Base-by-base conservation (phyloP, 495 filamentous ascomycete species). In the Oidiodendron maius region DNA sequence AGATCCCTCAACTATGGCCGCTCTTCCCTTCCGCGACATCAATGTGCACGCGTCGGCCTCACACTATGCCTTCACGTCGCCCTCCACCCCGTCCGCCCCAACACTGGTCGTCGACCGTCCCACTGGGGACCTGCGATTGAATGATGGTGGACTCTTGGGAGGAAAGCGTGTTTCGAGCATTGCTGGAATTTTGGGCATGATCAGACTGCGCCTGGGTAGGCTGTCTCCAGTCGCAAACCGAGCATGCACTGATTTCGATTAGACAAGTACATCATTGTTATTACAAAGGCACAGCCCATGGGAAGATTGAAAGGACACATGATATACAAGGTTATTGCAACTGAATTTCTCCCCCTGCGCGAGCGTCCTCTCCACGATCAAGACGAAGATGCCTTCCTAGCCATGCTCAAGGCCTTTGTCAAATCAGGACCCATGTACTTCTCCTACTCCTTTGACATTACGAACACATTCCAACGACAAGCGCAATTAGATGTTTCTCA, bases 251-350 rank as follows among this genome's bases (percentile, higher is more conserved):
- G 20, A 17, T 1, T 38, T 11, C n/a, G 2, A 10, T 4, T 55
- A 96, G 93, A 97, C 69, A 96, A 93, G 66, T 98, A 98, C 70
- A 83, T 94, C 58, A 89, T 98, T 58, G 77, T 91, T 60, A 96
- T 98, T 63, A 96, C 89, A 44, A 97, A 96, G 68, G 84, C 89
- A 21, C 80, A 90, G 65, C 87, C 88, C 16, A 81, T 98, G 67
- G 93, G 93, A 22, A 79, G 89, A 20, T 74, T 98, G 34, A 89
- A 86, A 59, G 93, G 94, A 16, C 87, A 96, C 58, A 89, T 87
- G 77, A 80, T 97, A 10, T 96, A 97, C 78, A 91, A 87, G 64
- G 78, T 97, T 51, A 72, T 87, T 53, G 78, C 84, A 16, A 97
- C 93, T 47, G 93, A 98, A 56, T 87, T 98, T 63, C 81, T 98